Evolutionary conservation across 2,329 filamentous ascomycete species (phyloP), one percentile per base, ranked within the genome.

Genomic region (Alternaria postmessia): DNA sequence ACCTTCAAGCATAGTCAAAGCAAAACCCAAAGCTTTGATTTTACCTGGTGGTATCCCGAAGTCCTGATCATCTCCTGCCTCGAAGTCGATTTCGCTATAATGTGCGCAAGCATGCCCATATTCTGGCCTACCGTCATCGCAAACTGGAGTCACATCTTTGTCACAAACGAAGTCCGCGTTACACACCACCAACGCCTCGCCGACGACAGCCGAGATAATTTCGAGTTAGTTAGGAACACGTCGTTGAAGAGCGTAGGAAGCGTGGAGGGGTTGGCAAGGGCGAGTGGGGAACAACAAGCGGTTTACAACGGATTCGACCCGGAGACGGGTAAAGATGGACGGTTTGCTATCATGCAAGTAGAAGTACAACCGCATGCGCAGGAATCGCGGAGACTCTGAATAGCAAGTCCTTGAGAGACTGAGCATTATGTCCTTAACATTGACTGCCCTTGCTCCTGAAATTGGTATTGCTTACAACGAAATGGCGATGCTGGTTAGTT

Each of bases 21-120:
- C 20, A 38, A 54, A 16, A 26, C 60, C 6, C 46, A 49, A 22
- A 64, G 57, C 47, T 67, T 71, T 39, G 75, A 78, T 53, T 75
- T 74, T 41, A 75, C 74, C 0, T 78, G 66, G 68, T 72, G 73
- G 69, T 72, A 72, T 16, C 70, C 71, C 0, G 63, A 70, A 28
- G 65, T 67, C 3, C 54, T 75, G n/a, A 69, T 77, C 36, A 63
- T 78, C 42, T 72, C 72, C 14, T 71, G 66, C 46, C 64, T 78
- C 34, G 75, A 78, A 56, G 63, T 78, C 49, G 70, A 77, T 34
- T 71, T 78, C 44, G 75, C 75, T 14, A 76, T 78, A 55, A 72
- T 76, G 24, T 76, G 71, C 62, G 75, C 74, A 30, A 75, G 72
- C 8, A 75, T 78, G 58, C 76, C 76, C 16, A 76, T 78, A 34